Base-by-base conservation (phyloP, 2,329 filamentous ascomycete species). In the Aspergillus fijiensis region DNA sequence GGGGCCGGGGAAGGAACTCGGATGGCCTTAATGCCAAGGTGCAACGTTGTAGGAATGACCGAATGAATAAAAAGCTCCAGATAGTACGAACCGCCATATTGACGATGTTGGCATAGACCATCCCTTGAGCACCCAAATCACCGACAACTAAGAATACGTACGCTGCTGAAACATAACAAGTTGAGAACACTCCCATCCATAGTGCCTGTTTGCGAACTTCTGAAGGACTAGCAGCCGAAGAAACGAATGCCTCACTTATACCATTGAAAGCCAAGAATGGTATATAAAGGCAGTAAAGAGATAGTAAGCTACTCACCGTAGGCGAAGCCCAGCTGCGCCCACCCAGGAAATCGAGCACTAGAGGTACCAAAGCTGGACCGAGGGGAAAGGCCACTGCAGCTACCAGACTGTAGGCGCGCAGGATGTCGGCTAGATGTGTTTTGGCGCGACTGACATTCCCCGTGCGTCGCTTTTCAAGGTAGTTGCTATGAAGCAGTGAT, bases 191-290 rank as follows among this genome's bases (percentile, higher is more conserved):
- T 4, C 85, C 84, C 94, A 99, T 98, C 87, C 88, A 95, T 4
- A 86, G 73, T 0, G 90, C 91, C 74, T 99, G 95, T 4, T 73
- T 76, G 63, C 91, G 87, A 3, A 99, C 85, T 66, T 98, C 84
- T 4, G 82, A 76, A 63, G 91, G 84, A 0, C 85, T 88, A 0
- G 94, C 93, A 1, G 96, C 91, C 2, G 91, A 92, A 0, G 93
- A 89, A 16, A 98, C 93, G 69, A 99, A 98, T 0, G 92, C 91
- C 77, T 99, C 95, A 1, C 89, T 87, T 23, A 98, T 86, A 55
- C 95, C 95, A 71, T 99, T 99, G 68, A 96, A 79, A 3, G 94
- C 95, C 4, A 98, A 84, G 27, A 98, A 87, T 0, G 95, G 95
- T 60, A 99, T 91, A 78, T 96, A 98, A 75, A 92, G 92, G 78